Conservation (phyloP, 176 grass and related monocot species). For the Chrysopogon serrulatus region DNA sequence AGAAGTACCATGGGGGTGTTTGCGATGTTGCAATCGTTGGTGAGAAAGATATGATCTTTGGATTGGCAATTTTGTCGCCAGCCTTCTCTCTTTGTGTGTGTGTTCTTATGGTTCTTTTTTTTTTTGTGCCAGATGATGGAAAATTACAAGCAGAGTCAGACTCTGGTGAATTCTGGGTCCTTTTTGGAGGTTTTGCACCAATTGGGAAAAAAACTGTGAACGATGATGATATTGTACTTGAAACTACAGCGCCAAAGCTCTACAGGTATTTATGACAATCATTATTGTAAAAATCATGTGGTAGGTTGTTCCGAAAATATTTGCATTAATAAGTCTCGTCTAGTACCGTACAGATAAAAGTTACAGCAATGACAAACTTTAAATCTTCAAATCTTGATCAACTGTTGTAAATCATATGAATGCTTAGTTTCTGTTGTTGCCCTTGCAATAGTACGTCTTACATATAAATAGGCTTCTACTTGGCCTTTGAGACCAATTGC, state of each 20-base stretch:
- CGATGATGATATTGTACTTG: conserved; percentile 78
- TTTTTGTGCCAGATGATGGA: conserved; percentile 76
- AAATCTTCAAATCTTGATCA: not conserved
- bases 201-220: conserved; percentile 72
- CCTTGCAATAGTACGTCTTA: not conserved
- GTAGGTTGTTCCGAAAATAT: not conserved
- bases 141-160: conserved; percentile 86
- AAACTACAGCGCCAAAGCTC: conserved; percentile 66
- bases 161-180: conserved; percentile 96
- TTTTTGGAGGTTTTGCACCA: conserved; percentile 96
- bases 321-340: not conserved
- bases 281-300: not conserved
- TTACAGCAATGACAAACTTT: not conserved
- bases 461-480: not conserved
- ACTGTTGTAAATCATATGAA: not conserved
- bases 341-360: not conserved
- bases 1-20: conserved; percentile 77
- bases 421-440: not conserved
- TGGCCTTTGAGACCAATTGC: not conserved
- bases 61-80: not conserved
- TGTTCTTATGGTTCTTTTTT: conserved; percentile 7
- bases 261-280: conserved; percentile 55
- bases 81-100: not conserved
- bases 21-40: conserved; percentile 94
- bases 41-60: conserved; percentile 23